Base-by-base conservation (phyloP, 208 protist species). In the Leptomonas pyrrhocoris region DNA sequence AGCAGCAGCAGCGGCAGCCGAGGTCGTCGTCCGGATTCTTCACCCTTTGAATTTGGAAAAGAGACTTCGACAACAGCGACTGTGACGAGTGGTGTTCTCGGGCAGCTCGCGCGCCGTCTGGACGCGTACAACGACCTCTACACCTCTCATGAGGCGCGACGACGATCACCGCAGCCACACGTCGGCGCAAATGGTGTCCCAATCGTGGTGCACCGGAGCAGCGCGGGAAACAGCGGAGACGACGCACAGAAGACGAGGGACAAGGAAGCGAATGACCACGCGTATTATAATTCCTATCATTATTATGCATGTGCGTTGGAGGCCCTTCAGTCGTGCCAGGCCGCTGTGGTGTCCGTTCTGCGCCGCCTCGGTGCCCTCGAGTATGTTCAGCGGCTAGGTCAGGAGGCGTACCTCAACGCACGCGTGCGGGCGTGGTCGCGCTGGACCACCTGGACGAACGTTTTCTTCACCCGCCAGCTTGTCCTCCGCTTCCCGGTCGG, bases 381-480 rank as follows among this genome's bases (percentile, higher is more conserved):
- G 2, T 5, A 18, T 23, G 16, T 46, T 31, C 21, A 34, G 38
- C 34, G 9, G 38, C 8, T 27, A 25, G 12, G 6, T 0, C 43
- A 16, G 21, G 72, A 77, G 50, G 56, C 48, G 15, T 53, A 54
- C 4, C 54, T 46, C 21, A 77, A 77, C 38, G 19, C 77, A 59
- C 71, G 68, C 16, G 43, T 38, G 19, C 74, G 61, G 23, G 27
- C 73, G 25, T 78, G 81, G 53, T 53, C 65, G 30, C 68, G 53
- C 31, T 43, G 62, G 21, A 56, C 72, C 0, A 64, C 70, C 5
- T 73, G 84, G 54, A 43, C n/a, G 45, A 36, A 60, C 19, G 9
- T 77, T 45, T 88, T 79, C 70, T 62, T 49, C 53, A 62, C 31
- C 55, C 79, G 68, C 62, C 65, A 27, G 49, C 73, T 79, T 5